Evolutionary conservation across 2,329 filamentous ascomycete species (phyloP).

Genomic region (Rhexocercosporidium sp.): DNA sequence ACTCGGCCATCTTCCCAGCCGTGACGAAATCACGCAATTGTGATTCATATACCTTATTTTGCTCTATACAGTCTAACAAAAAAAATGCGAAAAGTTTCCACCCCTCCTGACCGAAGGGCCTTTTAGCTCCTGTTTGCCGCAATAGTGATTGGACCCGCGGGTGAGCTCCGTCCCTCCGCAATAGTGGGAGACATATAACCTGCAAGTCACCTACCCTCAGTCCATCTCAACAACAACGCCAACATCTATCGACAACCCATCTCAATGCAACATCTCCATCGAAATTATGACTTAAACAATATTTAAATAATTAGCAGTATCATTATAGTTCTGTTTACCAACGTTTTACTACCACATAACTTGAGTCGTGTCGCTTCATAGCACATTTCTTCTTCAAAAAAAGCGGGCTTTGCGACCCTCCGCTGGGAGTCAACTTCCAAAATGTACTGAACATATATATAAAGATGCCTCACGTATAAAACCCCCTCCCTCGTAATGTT

Average conservation of each 20-base stretch:
- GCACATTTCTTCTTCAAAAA: neutral
- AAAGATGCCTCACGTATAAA: neutral
- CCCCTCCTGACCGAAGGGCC: too few relatives aligned
- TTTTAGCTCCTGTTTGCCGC: too few relatives aligned
- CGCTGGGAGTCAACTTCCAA: neutral
- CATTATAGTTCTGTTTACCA: neutral
- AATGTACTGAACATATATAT: neutral
- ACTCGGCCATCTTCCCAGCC: too few relatives aligned
- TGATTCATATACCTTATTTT: too few relatives aligned
- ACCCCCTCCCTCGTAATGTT: neutral
- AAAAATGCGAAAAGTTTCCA: too few relatives aligned
- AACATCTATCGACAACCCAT: neutral
- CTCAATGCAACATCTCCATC: neutral
- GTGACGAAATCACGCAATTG: too few relatives aligned
- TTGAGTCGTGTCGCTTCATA: neutral
- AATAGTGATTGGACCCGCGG: too few relatives aligned
- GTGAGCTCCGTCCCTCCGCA: too few relatives aligned
- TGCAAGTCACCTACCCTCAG: too few relatives aligned
- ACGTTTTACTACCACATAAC: neutral
- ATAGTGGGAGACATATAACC: too few relatives aligned
- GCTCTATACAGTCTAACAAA: too few relatives aligned
- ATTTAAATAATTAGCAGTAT: neutral
- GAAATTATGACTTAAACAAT: neutral
- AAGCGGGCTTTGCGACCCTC: neutral
- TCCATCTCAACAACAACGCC: neutral